Conservation (phyloP, 208 protist genomes). For the Acanthamoeba healyi region DNA sequence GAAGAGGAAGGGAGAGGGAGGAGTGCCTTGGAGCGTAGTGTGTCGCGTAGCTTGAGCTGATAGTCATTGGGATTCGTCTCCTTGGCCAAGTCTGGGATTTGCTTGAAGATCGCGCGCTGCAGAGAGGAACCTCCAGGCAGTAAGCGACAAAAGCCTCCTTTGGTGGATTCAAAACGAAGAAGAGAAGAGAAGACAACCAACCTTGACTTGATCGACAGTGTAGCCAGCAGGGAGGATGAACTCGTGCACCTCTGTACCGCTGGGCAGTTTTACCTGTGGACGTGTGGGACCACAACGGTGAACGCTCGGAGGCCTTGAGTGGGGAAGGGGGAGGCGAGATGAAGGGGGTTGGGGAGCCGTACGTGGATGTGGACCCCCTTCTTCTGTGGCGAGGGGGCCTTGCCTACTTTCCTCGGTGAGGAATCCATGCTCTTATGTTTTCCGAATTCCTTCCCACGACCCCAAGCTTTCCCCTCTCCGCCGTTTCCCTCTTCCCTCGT, state of each 20-base stretch:
- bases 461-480: too few relatives aligned
- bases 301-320: not conserved
- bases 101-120: slow-evolving; percentile 69
- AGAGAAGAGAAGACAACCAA: too few relatives aligned
- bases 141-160: not conserved
- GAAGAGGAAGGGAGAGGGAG: not conserved
- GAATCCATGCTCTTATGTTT: not conserved
- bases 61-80: slow-evolving; percentile 66
- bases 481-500: too few relatives aligned
- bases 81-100: slow-evolving; percentile 65
- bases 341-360: not conserved
- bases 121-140: too few relatives aligned
- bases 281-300: not conserved
- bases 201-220: slow-evolving; percentile 72
- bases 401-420: not conserved
- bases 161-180: not conserved
- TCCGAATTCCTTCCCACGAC: too few relatives aligned
- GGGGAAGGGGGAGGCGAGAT: not conserved
- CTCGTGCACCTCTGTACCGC: slow-evolving; percentile 67
- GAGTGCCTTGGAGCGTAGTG: not conserved
- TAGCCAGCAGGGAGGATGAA: slow-evolving; percentile 69
- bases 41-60: slow-evolving; percentile 72
- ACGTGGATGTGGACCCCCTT: slow-evolving; percentile 61
- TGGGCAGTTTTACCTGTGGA: slow-evolving; percentile 62
- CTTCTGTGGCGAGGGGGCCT: not conserved